Conservation (phyloP, 306 rosid genomes). For the Comarum palustre region DNA sequence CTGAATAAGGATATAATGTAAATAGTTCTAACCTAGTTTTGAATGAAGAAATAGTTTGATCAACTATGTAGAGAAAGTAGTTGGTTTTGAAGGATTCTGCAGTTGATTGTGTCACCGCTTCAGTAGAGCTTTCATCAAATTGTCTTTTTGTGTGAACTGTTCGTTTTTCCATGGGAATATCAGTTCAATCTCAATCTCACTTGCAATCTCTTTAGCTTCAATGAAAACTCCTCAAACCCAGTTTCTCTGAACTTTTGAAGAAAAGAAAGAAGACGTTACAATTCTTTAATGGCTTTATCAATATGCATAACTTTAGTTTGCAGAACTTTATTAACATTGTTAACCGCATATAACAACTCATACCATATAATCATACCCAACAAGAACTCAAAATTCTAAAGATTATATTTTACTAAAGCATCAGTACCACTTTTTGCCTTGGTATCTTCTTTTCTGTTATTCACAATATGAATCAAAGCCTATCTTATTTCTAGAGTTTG, state of each 20-base stretch:
- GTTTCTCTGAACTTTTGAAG: not conserved
- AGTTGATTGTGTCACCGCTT: not conserved
- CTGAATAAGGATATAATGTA: too few species aligned
- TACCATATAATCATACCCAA: not conserved
- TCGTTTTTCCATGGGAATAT: not conserved
- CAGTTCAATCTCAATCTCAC: not conserved
- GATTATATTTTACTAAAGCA: not conserved
- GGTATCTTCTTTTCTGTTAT: not conserved
- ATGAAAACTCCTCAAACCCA: not conserved
- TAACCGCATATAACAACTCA: not conserved
- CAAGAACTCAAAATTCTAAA: not conserved
- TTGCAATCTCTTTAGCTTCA: not conserved
- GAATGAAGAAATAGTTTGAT: not conserved
- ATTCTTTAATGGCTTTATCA: not conserved
- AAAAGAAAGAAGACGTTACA: not conserved
- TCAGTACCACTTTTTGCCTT: not conserved
- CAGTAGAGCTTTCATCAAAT: not conserved
- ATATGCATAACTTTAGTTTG: not conserved
- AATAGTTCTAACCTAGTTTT: not conserved
- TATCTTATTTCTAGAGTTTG: not conserved
- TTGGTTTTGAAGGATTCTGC: not conserved
- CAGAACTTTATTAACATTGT: not conserved
- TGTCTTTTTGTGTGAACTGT: not conserved
- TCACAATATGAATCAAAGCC: not conserved
- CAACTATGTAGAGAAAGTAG: not conserved